Conservation (phyloP, 2,329 filamentous ascomycete species). For the Curvularia verruculosa region DNA sequence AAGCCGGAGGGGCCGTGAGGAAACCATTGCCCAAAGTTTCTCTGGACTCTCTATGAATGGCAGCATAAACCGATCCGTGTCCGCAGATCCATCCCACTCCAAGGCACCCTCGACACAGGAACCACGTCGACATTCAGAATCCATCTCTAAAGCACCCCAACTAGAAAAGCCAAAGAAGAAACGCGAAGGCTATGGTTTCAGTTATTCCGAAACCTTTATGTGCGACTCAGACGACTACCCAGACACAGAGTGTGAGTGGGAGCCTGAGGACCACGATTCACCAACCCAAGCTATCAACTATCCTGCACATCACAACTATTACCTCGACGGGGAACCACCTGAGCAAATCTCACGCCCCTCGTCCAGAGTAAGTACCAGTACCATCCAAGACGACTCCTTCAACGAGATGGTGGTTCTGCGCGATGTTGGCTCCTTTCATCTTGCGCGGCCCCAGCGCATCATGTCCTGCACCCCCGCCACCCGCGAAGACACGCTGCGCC, state of each 20-base stretch:
- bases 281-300: background rate
- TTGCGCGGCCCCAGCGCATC: constrained; percentile 21
- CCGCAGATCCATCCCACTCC: background rate
- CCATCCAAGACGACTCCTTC: constrained; percentile 22
- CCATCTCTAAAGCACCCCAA: constrained; percentile 5
- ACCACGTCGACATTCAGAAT: background rate
- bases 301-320: background rate
- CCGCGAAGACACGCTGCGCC: constrained; percentile 24
- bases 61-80: background rate
- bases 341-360: background rate
- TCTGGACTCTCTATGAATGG: constrained; percentile 9
- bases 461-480: constrained; percentile 35
- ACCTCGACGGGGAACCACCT: constrained; percentile 2
- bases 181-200: constrained; percentile 34
- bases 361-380: background rate
- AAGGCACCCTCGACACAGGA: constrained; percentile 2
- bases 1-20: background rate
- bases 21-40: constrained; percentile 11
- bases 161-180: constrained; percentile 27
- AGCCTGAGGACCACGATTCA: constrained; percentile 7
- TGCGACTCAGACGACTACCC: constrained; percentile 33
- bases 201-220: constrained; percentile 29
- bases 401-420: constrained; percentile 33
- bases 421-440: constrained; percentile 26
- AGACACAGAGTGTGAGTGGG: constrained; percentile 27